Percentiles rank a stretch among this genome's conserved stretches.
Conservation (phyloP, 1,284 basidiomycete species). For the Cystobasidiaceae sp. region DNA sequence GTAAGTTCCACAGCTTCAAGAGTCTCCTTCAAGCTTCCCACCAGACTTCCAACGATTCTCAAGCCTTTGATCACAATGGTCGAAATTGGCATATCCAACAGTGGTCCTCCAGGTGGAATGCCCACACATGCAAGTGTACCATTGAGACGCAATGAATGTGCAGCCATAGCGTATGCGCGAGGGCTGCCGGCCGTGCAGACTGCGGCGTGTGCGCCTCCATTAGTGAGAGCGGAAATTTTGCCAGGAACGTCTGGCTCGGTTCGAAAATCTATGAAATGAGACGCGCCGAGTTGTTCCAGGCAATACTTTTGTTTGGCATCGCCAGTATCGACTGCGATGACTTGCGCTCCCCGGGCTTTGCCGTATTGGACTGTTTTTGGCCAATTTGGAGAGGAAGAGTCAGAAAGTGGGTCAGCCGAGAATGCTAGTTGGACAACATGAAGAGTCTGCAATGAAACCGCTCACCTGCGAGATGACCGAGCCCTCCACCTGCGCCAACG, state of each 20-base stretch:
- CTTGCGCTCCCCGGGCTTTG: conserved; percentile 33
- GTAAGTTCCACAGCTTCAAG: conserved; percentile 14
- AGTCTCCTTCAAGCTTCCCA: conserved; percentile 5
- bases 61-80: conserved; percentile 8
- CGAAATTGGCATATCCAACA: not conserved
- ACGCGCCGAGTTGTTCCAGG: conserved; percentile 30
- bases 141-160: conserved; percentile 36
- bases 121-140: conserved; percentile 40
- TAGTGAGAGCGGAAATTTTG: conserved; percentile 28
- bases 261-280: conserved; percentile 40
- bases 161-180: conserved; percentile 36
- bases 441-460: not conserved
- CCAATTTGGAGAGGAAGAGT: not conserved
- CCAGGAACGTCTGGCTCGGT: not conserved
- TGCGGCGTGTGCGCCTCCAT: conserved; percentile 31
- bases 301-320: conserved; percentile 37
- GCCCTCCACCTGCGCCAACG: conserved; percentile 36
- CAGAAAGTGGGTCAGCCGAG: not conserved
- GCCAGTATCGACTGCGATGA: conserved; percentile 40
- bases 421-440: not conserved
- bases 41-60: conserved; percentile 3
- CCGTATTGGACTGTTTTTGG: conserved; percentile 32
- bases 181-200: conserved; percentile 34
- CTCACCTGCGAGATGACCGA: conserved; percentile 32
- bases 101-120: conserved; percentile 35